phyloP scores from a whole-genome alignment of 2,329 filamentous ascomycete species.

The Pyrenochaeta sp. region DNA sequence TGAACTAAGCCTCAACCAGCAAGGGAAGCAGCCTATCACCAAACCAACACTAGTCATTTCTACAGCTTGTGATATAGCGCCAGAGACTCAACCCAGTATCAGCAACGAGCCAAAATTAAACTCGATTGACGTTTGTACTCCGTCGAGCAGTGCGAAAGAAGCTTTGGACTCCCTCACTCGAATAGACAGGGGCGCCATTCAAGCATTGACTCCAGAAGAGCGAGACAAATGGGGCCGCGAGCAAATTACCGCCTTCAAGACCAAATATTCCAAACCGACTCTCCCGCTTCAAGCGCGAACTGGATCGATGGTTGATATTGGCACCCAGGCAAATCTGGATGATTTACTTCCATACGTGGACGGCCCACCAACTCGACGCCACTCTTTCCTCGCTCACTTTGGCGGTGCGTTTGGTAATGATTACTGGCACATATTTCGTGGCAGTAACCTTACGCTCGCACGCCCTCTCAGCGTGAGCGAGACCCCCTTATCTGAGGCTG shows the following conservation, averaged over 20 bases:
- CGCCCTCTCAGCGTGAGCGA: conserved; percentile 17
- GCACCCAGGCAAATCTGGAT: conserved; percentile 2
- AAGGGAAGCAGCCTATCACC: background rate
- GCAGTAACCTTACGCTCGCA: conserved; percentile 2
- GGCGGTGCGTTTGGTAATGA: conserved; percentile 7
- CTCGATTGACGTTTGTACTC: conserved; percentile 3
- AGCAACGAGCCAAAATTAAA: background rate
- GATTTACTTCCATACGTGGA: background rate
- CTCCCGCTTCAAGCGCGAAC: no score
- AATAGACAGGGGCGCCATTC: conserved; percentile 15
- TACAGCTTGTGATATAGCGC: background rate
- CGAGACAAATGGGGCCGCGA: conserved; percentile 22
- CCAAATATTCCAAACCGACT: conserved; percentile 2
- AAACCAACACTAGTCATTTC: background rate
- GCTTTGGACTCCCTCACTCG: conserved; percentile 11
- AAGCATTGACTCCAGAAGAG: conserved; percentile 17
- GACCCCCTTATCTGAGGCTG: conserved; percentile 12
- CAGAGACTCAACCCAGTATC: background rate
- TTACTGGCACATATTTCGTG: conserved; percentile 6
- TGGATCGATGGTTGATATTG: conserved; percentile 13
- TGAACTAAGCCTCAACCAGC: background rate
- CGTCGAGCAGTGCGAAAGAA: conserved; percentile 6
- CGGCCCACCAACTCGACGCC: conserved; percentile 3
- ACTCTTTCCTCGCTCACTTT: conserved; percentile 6
- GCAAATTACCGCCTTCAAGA: conserved; percentile 25